Percentiles rank a stretch among this genome's conserved stretches.
phyloP scores from a whole-genome alignment of 345 rosid species.

The Gossypium arboreum region DNA sequence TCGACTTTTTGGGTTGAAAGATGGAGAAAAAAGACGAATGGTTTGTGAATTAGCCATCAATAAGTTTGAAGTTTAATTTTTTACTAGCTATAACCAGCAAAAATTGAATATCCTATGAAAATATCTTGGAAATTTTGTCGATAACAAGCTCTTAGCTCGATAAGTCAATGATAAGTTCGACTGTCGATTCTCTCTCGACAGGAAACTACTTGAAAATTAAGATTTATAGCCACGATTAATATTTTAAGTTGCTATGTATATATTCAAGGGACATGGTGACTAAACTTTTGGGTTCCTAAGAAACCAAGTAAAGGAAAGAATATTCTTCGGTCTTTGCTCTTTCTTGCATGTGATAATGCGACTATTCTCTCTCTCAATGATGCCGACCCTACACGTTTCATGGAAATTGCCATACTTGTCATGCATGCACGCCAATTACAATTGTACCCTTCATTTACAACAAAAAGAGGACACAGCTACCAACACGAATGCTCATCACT shows the following conservation, averaged over 20 bases:
- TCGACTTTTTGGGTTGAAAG: not conserved
- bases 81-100: not conserved
- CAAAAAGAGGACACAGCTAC: not conserved
- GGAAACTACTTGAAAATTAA: no score
- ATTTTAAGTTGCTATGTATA: no score
- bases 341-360: not conserved
- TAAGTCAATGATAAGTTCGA: no score
- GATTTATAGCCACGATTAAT: no score
- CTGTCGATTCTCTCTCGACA: no score
- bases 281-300: no score
- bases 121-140: not conserved
- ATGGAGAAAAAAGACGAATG: slow-evolving; percentile 8
- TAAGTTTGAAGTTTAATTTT: not conserved
- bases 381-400: slow-evolving; percentile 16
- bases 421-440: slow-evolving; percentile 19
- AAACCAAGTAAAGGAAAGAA: not conserved
- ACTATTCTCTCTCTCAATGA: not conserved
- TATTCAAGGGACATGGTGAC: no score
- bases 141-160: not conserved
- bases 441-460: slow-evolving; percentile 10
- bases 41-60: not conserved
- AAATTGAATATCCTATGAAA: not conserved
- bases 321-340: not conserved
- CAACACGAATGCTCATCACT: no score
- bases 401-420: slow-evolving; percentile 2